Base-by-base conservation (phyloP, 257 asterid genomes). In the Catharanthus roseus region DNA sequence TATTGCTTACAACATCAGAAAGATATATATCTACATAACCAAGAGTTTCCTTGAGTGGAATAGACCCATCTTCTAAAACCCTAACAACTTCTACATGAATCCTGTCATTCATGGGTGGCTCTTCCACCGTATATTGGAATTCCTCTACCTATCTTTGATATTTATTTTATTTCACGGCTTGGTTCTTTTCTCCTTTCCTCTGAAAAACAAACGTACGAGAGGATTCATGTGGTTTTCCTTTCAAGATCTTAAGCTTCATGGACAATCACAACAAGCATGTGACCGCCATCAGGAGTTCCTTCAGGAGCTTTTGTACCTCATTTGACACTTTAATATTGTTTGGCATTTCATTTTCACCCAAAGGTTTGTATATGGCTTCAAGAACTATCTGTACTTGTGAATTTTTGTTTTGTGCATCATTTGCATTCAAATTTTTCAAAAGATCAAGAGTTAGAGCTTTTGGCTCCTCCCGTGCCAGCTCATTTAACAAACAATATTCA, bases 91-190 rank as follows among this genome's bases (percentile, higher is more conserved):
- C 97, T 10, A 95, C 83, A 51, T 91, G 99, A 73, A 95, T 80
- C 82, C 89, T 88, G 39, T 95, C 99, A 24, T 86, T 84, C 9
- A 85, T 84, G n/a, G 99, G 99, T 26, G 97, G 99, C 77, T 85
- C 96, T 0, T 89, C 97, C 70, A 91, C 75, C 75, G 74, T 80
- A 79, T 89, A 95, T 77, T 85, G 90, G 72, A 91, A 91, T 83
- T 89, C 96, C 75, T 95, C 97, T 29, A 83, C 97, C 97, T 97
- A 95, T 81, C 97, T 91, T 39, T 97, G 97, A 82, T 95, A 97
- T 77, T 97, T 87, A 58, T 70, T 89, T 72, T 86, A 91, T 90
- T 95, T 95, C 83, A 95, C 81, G 44, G 68, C 99, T 95, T 95
- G 21, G 99, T 91, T 85, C 68, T 89, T 74, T 39, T 77, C 75